Conservation (phyloP, 495 filamentous ascomycete species). For the Aspergillus biplanus region DNA sequence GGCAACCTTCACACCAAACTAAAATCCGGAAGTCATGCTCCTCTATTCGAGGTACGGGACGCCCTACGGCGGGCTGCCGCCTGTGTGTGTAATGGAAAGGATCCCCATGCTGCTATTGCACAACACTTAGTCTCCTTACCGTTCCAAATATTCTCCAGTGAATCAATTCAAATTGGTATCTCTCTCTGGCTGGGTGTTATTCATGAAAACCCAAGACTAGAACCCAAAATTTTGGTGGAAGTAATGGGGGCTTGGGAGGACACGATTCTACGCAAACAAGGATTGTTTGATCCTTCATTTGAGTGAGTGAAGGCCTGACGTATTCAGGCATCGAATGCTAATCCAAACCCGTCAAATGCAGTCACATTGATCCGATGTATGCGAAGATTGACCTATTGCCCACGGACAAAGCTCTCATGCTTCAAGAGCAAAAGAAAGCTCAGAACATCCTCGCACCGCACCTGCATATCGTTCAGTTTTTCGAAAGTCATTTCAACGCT, state of each 20-base stretch:
- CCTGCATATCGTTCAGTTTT: conserved; percentile 80
- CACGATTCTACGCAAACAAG: conserved; percentile 71
- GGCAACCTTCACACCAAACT: conserved; percentile 68
- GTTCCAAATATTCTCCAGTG: conserved; percentile 89
- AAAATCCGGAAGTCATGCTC: conserved; percentile 62
- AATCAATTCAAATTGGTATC: conserved; percentile 91
- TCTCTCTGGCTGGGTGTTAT: conserved; percentile 96
- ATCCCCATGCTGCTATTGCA: conserved; percentile 73
- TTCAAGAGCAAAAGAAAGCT: conserved; percentile 72
- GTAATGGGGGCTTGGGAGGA: conserved; percentile 86
- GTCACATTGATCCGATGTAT: conserved; percentile 87
- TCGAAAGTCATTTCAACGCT: conserved; percentile 92
- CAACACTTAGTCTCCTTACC: conserved; percentile 89
- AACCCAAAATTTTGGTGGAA: conserved; percentile 78
- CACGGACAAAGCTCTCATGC: conserved; percentile 76
- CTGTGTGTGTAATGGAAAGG: conserved; percentile 74
- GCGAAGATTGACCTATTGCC: conserved; percentile 91
- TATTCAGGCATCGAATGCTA: conserved; percentile 13
- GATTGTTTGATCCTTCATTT: conserved; percentile 78
- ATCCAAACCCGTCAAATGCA: conserved; percentile 25
- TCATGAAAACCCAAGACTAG: conserved; percentile 89
- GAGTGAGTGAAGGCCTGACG: conserved; percentile 44
- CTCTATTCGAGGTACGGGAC: conserved; percentile 77
- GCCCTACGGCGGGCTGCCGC: conserved; percentile 81
- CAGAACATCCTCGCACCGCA: conserved; percentile 85